Percentiles rank a stretch among this genome's conserved stretches.
Evolutionary conservation across 768 basidiomycete genomes (phyloP).

Genomic region (Lactarius tabidus): DNA sequence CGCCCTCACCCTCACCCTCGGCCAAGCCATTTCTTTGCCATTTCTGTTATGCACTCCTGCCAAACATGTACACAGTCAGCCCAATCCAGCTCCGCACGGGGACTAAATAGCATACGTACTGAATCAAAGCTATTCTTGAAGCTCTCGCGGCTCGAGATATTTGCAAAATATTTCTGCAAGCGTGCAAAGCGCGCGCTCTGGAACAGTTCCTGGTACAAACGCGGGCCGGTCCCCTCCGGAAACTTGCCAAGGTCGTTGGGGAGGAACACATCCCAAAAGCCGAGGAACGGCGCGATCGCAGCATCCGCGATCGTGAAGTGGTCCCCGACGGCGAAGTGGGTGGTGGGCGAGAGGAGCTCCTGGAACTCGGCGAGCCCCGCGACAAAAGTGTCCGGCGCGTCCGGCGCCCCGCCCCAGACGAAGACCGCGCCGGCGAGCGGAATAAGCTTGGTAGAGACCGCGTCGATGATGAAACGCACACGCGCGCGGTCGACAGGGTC

Average conservation of each 20-base stretch:
- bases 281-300: conserved; percentile 54
- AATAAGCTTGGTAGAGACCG: conserved; percentile 41
- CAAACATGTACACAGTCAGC: background rate
- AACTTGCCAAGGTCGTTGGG: conserved; percentile 49
- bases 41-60: background rate
- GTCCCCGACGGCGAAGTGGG: conserved; percentile 36
- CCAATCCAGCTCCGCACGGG: background rate
- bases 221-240: conserved; percentile 37
- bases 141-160: conserved; percentile 47
- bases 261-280: conserved; percentile 40
- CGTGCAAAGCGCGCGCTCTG: conserved; percentile 41
- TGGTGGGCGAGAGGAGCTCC: conserved; percentile 41
- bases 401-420: conserved; percentile 24
- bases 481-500: conserved; percentile 53
- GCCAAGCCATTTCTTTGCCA: background rate
- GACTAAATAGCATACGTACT: conserved; percentile 33
- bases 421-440: conserved; percentile 37
- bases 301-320: conserved; percentile 59
- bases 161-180: conserved; percentile 43
- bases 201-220: conserved; percentile 38
- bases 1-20: background rate
- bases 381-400: conserved; percentile 39
- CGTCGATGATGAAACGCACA: conserved; percentile 56
- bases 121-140: conserved; percentile 48
- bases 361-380: conserved; percentile 45